Conservation (phyloP, 257 asterid species). For the Schizonepeta tenuifolia region DNA sequence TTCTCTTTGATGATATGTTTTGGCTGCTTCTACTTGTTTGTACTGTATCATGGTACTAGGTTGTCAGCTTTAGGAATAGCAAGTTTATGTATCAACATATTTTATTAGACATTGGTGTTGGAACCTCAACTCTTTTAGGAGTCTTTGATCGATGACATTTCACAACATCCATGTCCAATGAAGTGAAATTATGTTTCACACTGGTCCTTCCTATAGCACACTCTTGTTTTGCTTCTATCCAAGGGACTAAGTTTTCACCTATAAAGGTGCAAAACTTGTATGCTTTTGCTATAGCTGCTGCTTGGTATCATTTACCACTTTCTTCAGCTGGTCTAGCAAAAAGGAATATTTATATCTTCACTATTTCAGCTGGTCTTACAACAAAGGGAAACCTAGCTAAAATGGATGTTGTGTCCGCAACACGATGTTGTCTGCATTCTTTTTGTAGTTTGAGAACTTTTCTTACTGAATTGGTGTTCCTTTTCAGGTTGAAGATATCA, state of each 20-base stretch:
- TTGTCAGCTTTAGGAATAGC: neutral
- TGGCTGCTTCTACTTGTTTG: neutral
- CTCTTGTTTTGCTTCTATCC: neutral
- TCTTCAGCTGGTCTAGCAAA: neutral
- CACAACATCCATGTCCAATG: neutral
- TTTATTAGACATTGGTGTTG: too few relatives aligned
- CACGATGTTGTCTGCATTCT: neutral
- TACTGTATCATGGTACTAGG: neutral
- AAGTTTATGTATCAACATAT: too few relatives aligned
- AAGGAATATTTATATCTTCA: neutral
- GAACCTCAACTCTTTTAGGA: neutral
- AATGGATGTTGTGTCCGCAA: neutral
- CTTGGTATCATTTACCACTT: neutral
- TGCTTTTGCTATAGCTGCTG: neutral
- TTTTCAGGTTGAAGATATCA: constrained; percentile 89
- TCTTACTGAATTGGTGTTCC: constrained; percentile 12
- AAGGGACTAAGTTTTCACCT: neutral
- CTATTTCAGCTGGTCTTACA: constrained; percentile 15
- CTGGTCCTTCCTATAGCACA: neutral
- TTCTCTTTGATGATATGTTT: neutral
- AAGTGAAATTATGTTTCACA: neutral
- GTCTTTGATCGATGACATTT: neutral
- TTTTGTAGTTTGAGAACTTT: constrained; percentile 8
- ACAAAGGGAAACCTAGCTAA: neutral
- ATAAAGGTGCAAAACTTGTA: neutral